Conservation (phyloP, 208 protist species). For the Crithidia expoeki region DNA sequence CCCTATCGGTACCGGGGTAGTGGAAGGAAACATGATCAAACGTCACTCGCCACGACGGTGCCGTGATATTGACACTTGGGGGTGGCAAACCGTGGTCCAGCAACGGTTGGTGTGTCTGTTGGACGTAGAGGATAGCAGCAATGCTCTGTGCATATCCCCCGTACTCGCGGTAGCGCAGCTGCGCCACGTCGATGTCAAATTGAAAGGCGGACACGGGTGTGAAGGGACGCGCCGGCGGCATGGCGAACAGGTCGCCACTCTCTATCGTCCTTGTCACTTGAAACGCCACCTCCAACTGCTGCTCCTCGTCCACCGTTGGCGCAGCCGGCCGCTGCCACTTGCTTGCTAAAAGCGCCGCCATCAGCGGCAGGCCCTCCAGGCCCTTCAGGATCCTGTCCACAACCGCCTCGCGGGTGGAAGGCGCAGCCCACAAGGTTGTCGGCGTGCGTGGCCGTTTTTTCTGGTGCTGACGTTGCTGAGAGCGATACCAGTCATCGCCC, state of each 20-base stretch:
- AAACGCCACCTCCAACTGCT: constrained; percentile 10
- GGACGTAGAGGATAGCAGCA: constrained; percentile 11
- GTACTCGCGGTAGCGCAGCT: constrained; percentile 24
- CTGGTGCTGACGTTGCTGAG: too few relatives aligned
- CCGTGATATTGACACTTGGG: neutral
- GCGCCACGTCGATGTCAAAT: constrained; percentile 25
- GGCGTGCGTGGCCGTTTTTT: neutral
- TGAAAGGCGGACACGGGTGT: constrained; percentile 20
- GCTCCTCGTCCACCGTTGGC: neutral
- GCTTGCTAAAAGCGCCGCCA: neutral
- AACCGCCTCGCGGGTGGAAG: neutral
- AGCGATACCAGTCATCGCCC: neutral
- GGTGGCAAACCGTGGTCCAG: constrained; percentile 8
- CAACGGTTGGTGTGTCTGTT: constrained; percentile 2
- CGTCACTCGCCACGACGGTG: constrained; percentile 51
- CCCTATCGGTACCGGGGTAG: constrained; percentile 45
- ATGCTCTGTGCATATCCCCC: constrained; percentile 19
- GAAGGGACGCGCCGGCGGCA: constrained; percentile 20
- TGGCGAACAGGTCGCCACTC: constrained; percentile 12
- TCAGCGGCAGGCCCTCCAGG: constrained; percentile 12
- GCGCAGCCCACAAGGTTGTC: neutral
- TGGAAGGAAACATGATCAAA: constrained; percentile 73
- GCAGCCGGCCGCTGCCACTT: neutral
- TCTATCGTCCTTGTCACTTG: constrained; percentile 25
- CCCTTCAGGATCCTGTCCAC: neutral